These are phyloP conservation scores for Diaporthe vaccinii DNA, from an alignment of 2,329 filamentous ascomycete genomes.

Conservation along the genomic window DNA sequence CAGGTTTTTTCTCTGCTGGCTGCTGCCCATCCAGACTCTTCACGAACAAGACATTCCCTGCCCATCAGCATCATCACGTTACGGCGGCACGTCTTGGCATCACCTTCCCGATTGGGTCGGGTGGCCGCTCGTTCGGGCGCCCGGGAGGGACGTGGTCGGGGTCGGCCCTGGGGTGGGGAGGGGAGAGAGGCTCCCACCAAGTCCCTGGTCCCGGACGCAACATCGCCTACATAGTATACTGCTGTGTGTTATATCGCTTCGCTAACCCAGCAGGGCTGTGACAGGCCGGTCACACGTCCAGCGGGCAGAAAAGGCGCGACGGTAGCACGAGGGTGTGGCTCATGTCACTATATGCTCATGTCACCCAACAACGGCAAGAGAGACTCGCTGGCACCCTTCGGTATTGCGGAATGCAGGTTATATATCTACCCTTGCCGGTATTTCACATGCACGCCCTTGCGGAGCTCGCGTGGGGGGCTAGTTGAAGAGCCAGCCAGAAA, in stretches of 20 bases:
- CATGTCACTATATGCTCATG: conserved; percentile 21
- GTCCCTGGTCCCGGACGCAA: conserved; percentile 17
- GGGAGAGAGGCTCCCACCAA: not conserved
- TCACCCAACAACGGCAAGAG: conserved; percentile 13
- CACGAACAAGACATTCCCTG: not conserved
- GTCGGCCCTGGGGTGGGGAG: not conserved
- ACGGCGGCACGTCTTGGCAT: conserved; percentile 6
- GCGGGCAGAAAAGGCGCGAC: not conserved
- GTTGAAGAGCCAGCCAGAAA: not conserved
- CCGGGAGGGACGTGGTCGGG: not conserved
- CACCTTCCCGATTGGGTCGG: not conserved
- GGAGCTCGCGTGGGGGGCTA: conserved; percentile 18
- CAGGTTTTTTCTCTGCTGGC: no score
- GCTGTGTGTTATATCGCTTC: conserved; percentile 6
- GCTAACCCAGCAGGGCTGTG: conserved; percentile 18
- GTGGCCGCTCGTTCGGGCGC: not conserved
- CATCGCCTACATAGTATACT: not conserved
- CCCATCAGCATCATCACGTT: conserved; percentile 6
- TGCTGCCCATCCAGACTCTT: not conserved
- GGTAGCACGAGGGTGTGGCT: conserved; percentile 14
- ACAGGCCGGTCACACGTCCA: conserved; percentile 6
- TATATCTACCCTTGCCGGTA: conserved; percentile 11
- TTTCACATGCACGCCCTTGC: conserved; percentile 3
- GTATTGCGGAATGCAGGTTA: conserved; percentile 20
- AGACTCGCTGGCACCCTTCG: conserved; percentile 15